phyloP scores from a whole-genome alignment of 345 rosid genomes.

The Syzygium oleosum region DNA sequence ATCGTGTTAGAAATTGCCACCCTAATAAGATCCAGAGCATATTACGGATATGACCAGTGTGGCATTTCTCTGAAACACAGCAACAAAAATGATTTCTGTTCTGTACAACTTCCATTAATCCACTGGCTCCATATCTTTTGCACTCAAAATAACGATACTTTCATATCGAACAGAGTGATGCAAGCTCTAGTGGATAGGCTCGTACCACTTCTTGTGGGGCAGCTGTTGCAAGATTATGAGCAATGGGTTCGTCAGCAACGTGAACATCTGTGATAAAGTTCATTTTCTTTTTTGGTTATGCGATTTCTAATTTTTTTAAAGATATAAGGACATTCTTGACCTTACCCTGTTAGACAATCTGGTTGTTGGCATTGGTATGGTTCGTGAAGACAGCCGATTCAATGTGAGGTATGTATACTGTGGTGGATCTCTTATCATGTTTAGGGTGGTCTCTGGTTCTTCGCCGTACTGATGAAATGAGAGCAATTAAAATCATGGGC shows the following conservation, averaged over 20 bases:
- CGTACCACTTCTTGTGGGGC: slow-evolving; percentile 56
- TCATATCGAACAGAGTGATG: slow-evolving; percentile 48
- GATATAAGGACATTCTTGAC: neutral
- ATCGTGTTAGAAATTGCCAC: neutral
- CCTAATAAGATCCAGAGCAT: neutral
- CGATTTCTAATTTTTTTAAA: neutral
- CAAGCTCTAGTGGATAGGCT: slow-evolving; percentile 74
- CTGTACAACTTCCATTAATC: neutral
- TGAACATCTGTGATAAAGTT: slow-evolving; percentile 4
- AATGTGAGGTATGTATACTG: neutral
- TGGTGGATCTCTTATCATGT: neutral
- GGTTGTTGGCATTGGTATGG: neutral
- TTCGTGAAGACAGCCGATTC: neutral
- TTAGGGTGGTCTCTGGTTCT: neutral
- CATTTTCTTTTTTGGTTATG: neutral
- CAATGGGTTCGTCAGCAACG: slow-evolving; percentile 42
- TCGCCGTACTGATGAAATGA: neutral
- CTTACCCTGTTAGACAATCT: neutral
- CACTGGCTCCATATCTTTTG: neutral
- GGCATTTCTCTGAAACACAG: neutral
- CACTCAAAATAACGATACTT: neutral
- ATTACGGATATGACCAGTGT: neutral
- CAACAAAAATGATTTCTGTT: neutral
- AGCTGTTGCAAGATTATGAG: slow-evolving; percentile 48
- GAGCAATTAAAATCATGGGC: too few relatives aligned